Conservation (phyloP, 345 rosid species). For the Salix purpurea region DNA sequence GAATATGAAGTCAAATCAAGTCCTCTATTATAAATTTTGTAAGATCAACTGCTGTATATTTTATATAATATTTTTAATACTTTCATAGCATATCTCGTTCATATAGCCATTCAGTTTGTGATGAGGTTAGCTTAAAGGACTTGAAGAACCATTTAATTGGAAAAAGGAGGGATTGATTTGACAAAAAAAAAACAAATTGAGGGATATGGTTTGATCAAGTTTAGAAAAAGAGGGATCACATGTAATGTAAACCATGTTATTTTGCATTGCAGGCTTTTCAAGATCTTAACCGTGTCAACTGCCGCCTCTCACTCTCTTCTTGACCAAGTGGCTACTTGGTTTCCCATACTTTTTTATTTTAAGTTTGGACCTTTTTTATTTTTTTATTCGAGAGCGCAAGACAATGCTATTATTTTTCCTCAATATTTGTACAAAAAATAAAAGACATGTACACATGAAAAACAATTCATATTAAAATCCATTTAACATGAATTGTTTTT, state of each 20-base stretch:
- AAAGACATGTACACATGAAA: too few relatives aligned
- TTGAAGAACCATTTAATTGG: not conserved
- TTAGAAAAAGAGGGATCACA: not conserved
- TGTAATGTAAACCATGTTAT: not conserved
- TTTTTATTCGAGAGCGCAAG: not conserved
- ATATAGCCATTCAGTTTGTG: not conserved
- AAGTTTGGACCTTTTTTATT: too few relatives aligned
- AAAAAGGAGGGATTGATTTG: not conserved
- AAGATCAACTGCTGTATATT: not conserved
- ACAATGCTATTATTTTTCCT: too few relatives aligned
- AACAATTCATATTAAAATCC: too few relatives aligned
- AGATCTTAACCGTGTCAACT: not conserved
- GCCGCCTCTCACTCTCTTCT: not conserved
- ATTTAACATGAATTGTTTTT: too few relatives aligned
- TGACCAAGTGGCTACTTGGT: not conserved
- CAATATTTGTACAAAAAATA: too few relatives aligned
- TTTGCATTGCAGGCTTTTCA: not conserved
- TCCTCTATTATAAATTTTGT: too few relatives aligned
- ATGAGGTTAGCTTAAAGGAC: not conserved
- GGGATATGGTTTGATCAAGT: not conserved
- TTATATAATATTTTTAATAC: not conserved
- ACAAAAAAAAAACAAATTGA: not conserved
- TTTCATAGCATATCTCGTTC: not conserved
- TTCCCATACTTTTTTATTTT: not conserved
- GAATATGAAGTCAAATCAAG: not conserved